A percentile compares a stretch with the other conserved stretches of the same genome.
Evolutionary conservation across 2,329 filamentous ascomycete species (phyloP).

Genomic region (Venturia nashicola): DNA sequence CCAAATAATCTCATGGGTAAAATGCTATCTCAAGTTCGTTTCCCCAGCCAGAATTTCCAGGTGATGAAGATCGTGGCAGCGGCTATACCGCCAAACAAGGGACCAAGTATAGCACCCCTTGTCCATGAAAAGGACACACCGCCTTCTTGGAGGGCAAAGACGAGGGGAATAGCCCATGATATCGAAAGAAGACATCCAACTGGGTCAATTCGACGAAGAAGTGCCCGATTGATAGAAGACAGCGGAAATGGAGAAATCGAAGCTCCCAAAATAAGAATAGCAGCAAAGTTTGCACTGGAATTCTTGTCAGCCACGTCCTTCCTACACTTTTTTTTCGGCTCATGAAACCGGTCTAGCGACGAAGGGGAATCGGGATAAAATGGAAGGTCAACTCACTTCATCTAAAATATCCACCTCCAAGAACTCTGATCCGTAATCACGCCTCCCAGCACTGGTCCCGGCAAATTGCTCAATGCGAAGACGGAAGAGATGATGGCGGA

Average conservation of each 20-base stretch:
- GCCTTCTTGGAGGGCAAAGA: slow-evolving; percentile 3
- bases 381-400: background rate
- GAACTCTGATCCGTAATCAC: background rate
- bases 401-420: slow-evolving; percentile 5
- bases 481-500: background rate
- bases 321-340: too few relatives aligned
- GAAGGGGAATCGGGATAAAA: too few relatives aligned
- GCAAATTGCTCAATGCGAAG: background rate
- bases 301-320: background rate
- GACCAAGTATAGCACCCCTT: background rate
- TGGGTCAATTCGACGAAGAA: background rate
- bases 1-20: background rate
- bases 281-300: background rate
- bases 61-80: background rate
- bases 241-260: background rate
- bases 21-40: background rate
- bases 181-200: background rate
- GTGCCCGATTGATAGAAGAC: background rate
- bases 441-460: slow-evolving; percentile 1
- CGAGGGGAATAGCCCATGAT: background rate
- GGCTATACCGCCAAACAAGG: background rate
- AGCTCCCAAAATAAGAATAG: background rate
- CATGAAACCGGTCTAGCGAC: too few relatives aligned
- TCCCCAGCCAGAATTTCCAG: background rate
- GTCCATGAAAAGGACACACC: background rate